Evolutionary conservation across 768 basidiomycete genomes (phyloP).

Genomic region (Nidularia pulvinata): DNA sequence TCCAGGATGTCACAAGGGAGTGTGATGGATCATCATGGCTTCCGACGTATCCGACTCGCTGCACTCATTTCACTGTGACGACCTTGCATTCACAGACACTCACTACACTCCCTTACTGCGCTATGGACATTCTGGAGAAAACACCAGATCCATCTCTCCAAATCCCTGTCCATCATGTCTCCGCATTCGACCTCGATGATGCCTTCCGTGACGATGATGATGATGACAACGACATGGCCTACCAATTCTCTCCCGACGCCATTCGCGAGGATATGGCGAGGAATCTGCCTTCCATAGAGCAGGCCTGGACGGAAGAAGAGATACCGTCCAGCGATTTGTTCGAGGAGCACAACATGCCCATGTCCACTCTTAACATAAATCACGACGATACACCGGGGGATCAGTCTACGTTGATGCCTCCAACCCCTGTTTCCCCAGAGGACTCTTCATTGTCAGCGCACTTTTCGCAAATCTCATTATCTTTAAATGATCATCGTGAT

Average conservation of each 20-base stretch:
- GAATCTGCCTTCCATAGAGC: constrained; percentile 33
- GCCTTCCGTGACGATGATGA: constrained; percentile 56
- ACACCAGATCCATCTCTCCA: constrained; percentile 6
- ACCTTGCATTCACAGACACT: not conserved
- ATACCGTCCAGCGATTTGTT: constrained; percentile 30
- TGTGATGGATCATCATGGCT: too few species aligned
- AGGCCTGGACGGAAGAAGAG: constrained; percentile 24
- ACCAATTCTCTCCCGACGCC: constrained; percentile 59
- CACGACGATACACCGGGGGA: constrained; percentile 23
- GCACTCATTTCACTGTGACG: too few species aligned
- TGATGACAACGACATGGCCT: constrained; percentile 36
- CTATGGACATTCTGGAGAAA: constrained; percentile 4
- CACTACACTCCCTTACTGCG: not conserved
- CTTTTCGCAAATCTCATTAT: constrained; percentile 38
- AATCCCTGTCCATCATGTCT: constrained; percentile 15
- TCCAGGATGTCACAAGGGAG: too few species aligned
- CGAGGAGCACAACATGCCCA: constrained; percentile 38
- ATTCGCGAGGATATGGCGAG: constrained; percentile 64
- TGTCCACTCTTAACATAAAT: constrained; percentile 61
- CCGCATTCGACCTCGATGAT: constrained; percentile 56
- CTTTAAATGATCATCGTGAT: constrained; percentile 9
- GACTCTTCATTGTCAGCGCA: constrained; percentile 24
- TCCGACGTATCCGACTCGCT: too few species aligned
- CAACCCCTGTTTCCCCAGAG: constrained; percentile 13
- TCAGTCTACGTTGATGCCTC: constrained; percentile 10